Conservation (phyloP, 2,329 filamentous ascomycete genomes). For the Cadophora sp. region DNA sequence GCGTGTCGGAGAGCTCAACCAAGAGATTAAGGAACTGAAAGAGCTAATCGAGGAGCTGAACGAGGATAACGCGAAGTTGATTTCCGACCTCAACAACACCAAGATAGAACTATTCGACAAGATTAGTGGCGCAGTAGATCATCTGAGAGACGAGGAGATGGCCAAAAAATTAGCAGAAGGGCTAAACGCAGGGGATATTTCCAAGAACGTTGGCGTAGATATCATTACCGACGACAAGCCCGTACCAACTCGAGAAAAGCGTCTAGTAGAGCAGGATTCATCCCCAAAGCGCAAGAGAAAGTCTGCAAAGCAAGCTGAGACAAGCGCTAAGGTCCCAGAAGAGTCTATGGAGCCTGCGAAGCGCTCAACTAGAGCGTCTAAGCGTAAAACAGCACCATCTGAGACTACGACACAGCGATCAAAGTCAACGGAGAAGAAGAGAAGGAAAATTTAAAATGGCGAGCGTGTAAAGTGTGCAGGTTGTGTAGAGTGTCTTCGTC, state of each 20-base stretch:
- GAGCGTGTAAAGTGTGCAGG: not conserved
- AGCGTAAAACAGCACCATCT: not conserved
- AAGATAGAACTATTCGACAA: slow-evolving; percentile 3
- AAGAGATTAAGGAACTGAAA: too few relatives aligned
- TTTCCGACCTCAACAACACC: not conserved
- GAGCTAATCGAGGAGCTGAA: too few relatives aligned
- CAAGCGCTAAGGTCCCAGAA: not conserved
- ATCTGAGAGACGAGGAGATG: not conserved
- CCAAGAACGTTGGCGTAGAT: not conserved
- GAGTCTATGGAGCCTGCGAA: not conserved
- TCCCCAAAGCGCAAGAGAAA: not conserved
- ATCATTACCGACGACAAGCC: not conserved
- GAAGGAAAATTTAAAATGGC: not conserved
- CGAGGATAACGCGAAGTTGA: too few relatives aligned
- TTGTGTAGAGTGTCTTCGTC: not conserved
- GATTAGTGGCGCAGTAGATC: not conserved
- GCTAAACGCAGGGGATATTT: not conserved
- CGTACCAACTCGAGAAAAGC: not conserved
- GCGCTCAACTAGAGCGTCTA: slow-evolving; percentile 2
- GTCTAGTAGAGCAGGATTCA: too few relatives aligned
- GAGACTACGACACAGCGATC: not conserved
- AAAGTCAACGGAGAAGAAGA: not conserved
- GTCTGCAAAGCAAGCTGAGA: not conserved
- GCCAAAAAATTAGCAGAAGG: not conserved
- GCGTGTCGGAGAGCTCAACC: too few relatives aligned